Evolutionary conservation across 305 asterid genomes (phyloP).

Genomic region (Plantago coronopus): DNA sequence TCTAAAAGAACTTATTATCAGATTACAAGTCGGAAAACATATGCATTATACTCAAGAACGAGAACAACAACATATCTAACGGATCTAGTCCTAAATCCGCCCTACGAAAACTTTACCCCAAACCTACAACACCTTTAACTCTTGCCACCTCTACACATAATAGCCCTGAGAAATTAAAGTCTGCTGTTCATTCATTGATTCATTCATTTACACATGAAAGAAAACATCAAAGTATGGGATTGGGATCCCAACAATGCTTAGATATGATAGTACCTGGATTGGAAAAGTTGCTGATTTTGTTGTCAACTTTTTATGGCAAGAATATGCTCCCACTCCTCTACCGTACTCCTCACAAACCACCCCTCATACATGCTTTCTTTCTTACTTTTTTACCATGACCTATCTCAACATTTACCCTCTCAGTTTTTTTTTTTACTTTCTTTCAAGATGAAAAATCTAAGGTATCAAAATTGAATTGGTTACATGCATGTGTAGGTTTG

Average conservation of each 20-base stretch:
- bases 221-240: constrained; percentile 8
- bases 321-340: constrained; percentile 10
- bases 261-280: constrained; percentile 4
- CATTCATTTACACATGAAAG: background rate
- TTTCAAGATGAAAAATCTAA: background rate
- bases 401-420: background rate
- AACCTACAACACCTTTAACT: background rate
- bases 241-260: background rate
- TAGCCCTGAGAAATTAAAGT: background rate
- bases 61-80: too few species aligned
- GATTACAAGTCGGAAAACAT: too few species aligned
- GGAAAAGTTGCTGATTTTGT: background rate
- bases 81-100: too few species aligned
- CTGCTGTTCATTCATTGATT: too few species aligned
- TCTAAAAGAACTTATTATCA: too few species aligned
- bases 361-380: constrained; percentile 1
- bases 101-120: background rate
- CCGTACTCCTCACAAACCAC: background rate
- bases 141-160: constrained; percentile 2
- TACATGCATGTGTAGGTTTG: background rate
- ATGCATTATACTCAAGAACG: too few species aligned
- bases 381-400: constrained; percentile 3
- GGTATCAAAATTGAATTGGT: background rate
- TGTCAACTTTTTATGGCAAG: background rate
- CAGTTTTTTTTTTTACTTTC: background rate